These are phyloP conservation scores for Linnemannia zychae DNA, from an alignment of 192 early-diverging fungal genomes.

Conservation along the genomic window DNA sequence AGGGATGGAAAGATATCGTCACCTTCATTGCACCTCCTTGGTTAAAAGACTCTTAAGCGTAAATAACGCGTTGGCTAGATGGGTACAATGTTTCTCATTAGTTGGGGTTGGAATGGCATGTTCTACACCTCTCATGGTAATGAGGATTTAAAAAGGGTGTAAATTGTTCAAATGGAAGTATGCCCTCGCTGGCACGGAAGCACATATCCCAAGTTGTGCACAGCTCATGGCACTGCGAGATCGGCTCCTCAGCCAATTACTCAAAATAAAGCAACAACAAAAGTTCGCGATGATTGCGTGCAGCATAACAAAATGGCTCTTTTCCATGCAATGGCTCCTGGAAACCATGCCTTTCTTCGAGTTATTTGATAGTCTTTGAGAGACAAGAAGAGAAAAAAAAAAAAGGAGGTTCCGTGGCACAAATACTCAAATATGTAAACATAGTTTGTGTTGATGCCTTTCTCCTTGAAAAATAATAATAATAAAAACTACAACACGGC, in stretches of 20 bases:
- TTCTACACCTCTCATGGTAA: too few species aligned
- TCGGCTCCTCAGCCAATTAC: background rate
- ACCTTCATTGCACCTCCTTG: background rate
- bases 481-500: background rate
- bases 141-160: too few species aligned
- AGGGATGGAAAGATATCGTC: background rate
- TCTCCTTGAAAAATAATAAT: slow-evolving; percentile 1
- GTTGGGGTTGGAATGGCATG: too few species aligned
- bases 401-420: background rate
- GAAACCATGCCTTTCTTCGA: slow-evolving; percentile 2
- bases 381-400: background rate
- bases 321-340: background rate
- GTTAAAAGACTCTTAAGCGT: background rate
- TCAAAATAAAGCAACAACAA: background rate
- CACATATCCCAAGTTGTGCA: background rate
- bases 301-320: background rate
- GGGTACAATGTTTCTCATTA: too few species aligned
- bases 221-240: background rate
- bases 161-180: background rate
- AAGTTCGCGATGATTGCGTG: background rate
- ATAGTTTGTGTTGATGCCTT: background rate
- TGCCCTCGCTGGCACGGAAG: background rate
- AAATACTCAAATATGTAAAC: background rate
- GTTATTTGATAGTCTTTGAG: background rate
- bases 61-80: too few species aligned